Conservation (phyloP, 2,329 filamentous ascomycete species). For the Colletotrichum godetiae region DNA sequence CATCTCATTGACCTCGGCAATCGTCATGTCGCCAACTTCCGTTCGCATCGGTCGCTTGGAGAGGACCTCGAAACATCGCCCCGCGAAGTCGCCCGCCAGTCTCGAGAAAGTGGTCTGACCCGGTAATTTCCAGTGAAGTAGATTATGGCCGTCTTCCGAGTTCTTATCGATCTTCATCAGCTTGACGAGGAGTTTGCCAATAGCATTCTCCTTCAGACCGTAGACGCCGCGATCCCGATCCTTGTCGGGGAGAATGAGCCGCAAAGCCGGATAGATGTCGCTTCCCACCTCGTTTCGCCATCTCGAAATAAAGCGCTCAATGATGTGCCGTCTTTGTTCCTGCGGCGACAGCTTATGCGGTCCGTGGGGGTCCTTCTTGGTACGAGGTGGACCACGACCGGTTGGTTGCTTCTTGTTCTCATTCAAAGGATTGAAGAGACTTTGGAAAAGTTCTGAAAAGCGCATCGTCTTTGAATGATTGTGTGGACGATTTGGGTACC, state of each 20-base stretch:
- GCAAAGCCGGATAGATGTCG: conserved; percentile 93
- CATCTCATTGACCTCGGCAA: conserved; percentile 89
- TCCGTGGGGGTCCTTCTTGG: conserved; percentile 71
- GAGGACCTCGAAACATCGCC: conserved; percentile 87
- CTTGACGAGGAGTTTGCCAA: conserved; percentile 91
- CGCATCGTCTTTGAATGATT: conserved; percentile 84
- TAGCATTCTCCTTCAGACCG: conserved; percentile 90
- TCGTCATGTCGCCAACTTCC: conserved; percentile 80
- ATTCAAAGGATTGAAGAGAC: conserved; percentile 83
- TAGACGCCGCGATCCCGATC: conserved; percentile 94
- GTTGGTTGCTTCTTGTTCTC: conserved; percentile 83
- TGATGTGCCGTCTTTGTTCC: conserved; percentile 82
- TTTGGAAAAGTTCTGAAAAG: conserved; percentile 82
- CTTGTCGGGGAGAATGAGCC: conserved; percentile 91
- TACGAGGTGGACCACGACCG: conserved; percentile 62
- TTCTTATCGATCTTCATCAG: conserved; percentile 92
- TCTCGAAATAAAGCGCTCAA: conserved; percentile 84
- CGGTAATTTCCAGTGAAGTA: conserved; percentile 93
- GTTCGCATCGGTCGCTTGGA: conserved; percentile 84
- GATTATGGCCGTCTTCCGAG: conserved; percentile 86
- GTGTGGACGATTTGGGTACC: conserved; percentile 83
- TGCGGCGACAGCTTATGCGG: conserved; percentile 73
- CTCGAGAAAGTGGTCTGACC: conserved; percentile 71
- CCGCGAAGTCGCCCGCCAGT: conserved; percentile 91
- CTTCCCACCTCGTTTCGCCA: conserved; percentile 91